Base-by-base conservation (phyloP, 371 early-diverging fungal species). In the Apophysomyces ossiformis region DNA sequence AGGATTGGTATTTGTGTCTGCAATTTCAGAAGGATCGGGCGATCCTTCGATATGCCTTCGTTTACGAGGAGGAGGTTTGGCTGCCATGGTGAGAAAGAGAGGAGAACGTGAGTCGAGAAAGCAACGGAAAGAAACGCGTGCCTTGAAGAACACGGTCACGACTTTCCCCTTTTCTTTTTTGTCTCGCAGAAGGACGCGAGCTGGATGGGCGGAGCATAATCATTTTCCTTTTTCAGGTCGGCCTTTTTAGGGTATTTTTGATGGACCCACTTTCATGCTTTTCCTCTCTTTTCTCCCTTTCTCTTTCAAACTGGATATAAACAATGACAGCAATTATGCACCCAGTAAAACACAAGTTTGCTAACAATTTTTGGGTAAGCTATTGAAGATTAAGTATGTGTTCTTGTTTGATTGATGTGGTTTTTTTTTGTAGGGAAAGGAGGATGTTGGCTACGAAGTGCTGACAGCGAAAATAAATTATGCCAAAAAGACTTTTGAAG, bases 371-470 rank as follows among this genome's bases (percentile, higher is more conserved):
- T 71, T 81, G 82, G 82, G 81, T 75, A 73, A n/a, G 35, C 21
- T 41, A 41, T 1, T 5, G 21, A 26, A 26, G 32, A 26, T 26
- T 26, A 26, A 26, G 32, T 26, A 26, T 26, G 26, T 64, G 26
- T 12, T 5, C 35, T 1, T 61, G 7, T 8, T 39, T 39, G 32
- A 26, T 44, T 7, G 56, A 18, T 37, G 43, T 38, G 46, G n/a
- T n/a, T n/a, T 26, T 32, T 9, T 44, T 13, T 5, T 13, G 45
- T 35, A 18, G 95, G 96, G 94, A 11, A 85, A 90, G 62, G 89
- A 91, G 59, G 96, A 96, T 76, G 87, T 88, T 11, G 97, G 98
- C 16, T 91, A 92, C 61, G 88, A 92, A 38, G 91, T 89, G 5
- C 78, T 96, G 21, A 89, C 91, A 67, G 84, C 82, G 50, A 89